Evolutionary conservation across 1,284 basidiomycete genomes (phyloP).

Genomic region (Agaricales sp.): DNA sequence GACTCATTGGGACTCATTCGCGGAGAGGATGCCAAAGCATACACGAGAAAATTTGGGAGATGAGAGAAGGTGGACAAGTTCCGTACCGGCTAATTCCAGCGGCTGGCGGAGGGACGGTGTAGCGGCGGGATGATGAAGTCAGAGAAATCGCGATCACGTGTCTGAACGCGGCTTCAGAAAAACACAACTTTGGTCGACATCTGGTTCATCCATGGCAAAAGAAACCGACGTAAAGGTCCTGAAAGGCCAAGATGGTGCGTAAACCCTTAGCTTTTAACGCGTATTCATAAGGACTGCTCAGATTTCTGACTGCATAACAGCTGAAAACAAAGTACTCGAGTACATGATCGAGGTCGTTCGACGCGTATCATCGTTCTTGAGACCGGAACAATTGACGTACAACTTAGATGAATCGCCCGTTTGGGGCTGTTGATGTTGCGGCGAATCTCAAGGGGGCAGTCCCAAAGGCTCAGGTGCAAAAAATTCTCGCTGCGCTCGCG

Average conservation of each 20-base stretch:
- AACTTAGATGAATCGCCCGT: constrained; percentile 62
- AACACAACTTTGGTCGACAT: not conserved
- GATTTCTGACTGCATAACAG: constrained; percentile 23
- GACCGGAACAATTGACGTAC: constrained; percentile 3
- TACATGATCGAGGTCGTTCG: constrained; percentile 58
- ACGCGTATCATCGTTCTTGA: constrained; percentile 4
- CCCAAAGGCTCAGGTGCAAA: constrained; percentile 72
- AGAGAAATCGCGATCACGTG: too few species aligned
- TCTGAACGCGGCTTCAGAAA: not conserved
- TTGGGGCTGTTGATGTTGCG: constrained; percentile 76
- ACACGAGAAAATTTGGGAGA: constrained; percentile 8
- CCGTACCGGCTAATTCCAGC: not conserved
- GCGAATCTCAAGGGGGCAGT: constrained; percentile 83
- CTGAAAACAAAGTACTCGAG: constrained; percentile 62
- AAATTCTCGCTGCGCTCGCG: constrained; percentile 67
- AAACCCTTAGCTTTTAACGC: constrained; percentile 24
- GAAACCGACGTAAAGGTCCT: constrained; percentile 42
- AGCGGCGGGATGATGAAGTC: not conserved
- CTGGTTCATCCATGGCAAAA: constrained; percentile 23
- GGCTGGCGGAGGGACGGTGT: not conserved
- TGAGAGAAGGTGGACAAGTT: constrained; percentile 3
- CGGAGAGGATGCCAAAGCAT: constrained; percentile 13
- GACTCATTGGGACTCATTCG: constrained; percentile 60
- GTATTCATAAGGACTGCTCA: constrained; percentile 5
- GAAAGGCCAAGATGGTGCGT: constrained; percentile 55